Evolutionary conservation across 805 yeast species (phyloP), one percentile per base, ranked within the genome.

Genomic region (Barnettozyma sp.): DNA sequence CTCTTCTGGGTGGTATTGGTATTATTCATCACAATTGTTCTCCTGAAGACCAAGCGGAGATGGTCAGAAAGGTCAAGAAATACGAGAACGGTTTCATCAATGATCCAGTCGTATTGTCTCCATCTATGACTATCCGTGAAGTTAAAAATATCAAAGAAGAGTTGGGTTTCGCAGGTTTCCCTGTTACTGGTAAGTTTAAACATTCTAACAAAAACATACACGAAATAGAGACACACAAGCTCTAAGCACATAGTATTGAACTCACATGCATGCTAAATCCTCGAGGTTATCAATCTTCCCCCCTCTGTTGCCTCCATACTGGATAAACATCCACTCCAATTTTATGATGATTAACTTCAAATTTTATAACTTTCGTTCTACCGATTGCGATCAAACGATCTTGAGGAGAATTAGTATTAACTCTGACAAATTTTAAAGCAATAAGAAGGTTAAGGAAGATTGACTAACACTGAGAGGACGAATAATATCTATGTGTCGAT

Each of bases 341-440:
- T 38, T 43, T 24, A 58, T 77, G 84, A 78, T 77, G 82, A 78
- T 70, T 56, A 57, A 39, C 30, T 45, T 55, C 50, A 44, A 48
- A n/a, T n/a, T 46, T 58, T 61, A 71, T 84, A 87, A 90, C 97
- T 90, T 90, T 90, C 98, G 97, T 90, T 90, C 98, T 90, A 81
- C 97, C 95, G 96, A 81, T 55, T 69, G 59, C 65, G 94, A 82
- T 83, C 92, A 78, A 79, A 82, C 94, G 92, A 87, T 83, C 94
- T 75, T 86, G 96, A 65, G 94, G 97, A 87, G 52, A 80, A 59
- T 48, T 51, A n/a, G n/a, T 9, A n/a, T 55, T 54, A 59, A 49
- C 55, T 53, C 77, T 70, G 73, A 63, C 38, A 31, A 24, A 12
- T 26, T 42, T 45, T 44, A 29, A 30, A 25, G 19, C 7, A 20